phyloP scores from a whole-genome alignment of 23 red algal species.

The Pyropia yezoensis region DNA sequence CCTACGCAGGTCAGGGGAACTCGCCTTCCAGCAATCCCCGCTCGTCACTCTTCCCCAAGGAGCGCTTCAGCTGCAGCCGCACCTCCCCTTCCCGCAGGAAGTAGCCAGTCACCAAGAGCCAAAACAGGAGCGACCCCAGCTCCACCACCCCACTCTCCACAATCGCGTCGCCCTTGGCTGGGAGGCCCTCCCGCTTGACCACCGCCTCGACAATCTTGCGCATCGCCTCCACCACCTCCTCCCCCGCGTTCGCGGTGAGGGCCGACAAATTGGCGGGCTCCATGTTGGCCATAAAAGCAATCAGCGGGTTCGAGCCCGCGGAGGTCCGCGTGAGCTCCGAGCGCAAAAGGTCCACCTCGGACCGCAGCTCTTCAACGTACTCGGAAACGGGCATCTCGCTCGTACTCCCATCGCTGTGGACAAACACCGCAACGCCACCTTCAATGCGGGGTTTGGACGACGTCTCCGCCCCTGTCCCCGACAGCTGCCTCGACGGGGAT shows the following conservation, averaged over 20 bases:
- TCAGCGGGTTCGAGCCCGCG: constrained; percentile 66
- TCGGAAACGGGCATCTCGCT: constrained; percentile 62
- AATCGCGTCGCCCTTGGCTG: constrained; percentile 20
- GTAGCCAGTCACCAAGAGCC: constrained; percentile 82
- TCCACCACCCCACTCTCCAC: constrained; percentile 59
- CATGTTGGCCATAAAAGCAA: constrained; percentile 78
- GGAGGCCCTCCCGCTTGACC: constrained; percentile 50
- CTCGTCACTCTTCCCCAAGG: constrained; percentile 2
- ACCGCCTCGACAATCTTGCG: constrained; percentile 64
- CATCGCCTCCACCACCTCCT: constrained; percentile 96
- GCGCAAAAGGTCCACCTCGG: constrained; percentile 50
- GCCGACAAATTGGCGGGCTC: constrained; percentile 72
- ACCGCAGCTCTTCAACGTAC: constrained; percentile 65
- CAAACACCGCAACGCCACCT: constrained; percentile 53
- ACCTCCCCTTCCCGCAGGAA: constrained; percentile 85
- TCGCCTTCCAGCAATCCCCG: too few species aligned
- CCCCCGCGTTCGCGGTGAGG: constrained; percentile 68
- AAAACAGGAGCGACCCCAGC: constrained; percentile 80
- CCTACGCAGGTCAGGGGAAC: too few species aligned
- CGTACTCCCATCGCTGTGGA: constrained; percentile 50
- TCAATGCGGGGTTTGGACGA: constrained; percentile 27
- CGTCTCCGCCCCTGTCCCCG: constrained; percentile 20
- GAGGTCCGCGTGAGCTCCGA: constrained; percentile 46
- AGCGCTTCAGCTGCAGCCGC: constrained; percentile 64
- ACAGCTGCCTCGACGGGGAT: constrained; percentile 8